Percentiles rank a stretch among this genome's conserved stretches.
Evolutionary conservation across 2,329 filamentous ascomycete species (phyloP).

Genomic region (Phialemoniopsis sp.): DNA sequence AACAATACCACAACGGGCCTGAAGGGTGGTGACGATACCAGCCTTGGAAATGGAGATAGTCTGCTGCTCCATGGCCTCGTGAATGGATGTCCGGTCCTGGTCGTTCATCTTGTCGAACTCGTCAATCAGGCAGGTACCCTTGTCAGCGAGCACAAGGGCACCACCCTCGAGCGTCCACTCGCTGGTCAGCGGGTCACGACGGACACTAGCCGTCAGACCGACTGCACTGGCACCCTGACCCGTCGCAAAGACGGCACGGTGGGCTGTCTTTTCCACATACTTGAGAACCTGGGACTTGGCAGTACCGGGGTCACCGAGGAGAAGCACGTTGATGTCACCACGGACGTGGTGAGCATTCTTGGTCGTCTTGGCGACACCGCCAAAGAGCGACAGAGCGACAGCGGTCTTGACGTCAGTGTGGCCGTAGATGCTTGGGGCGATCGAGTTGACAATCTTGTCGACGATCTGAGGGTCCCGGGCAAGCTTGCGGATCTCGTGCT

Average conservation of each 20-base stretch:
- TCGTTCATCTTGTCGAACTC: slow-evolving; percentile 99
- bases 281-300: slow-evolving; percentile 98
- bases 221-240: slow-evolving; percentile 96
- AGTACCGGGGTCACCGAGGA: slow-evolving; percentile 94
- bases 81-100: slow-evolving; percentile 94
- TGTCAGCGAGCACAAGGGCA: slow-evolving; percentile 89
- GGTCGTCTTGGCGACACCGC: slow-evolving; percentile 88
- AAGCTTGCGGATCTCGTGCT: slow-evolving; percentile 83
- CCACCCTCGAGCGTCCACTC: slow-evolving; percentile 98
- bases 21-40: slow-evolving; percentile 94
- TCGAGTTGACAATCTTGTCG: slow-evolving; percentile 87
- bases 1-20: slow-evolving; percentile 93
- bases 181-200: slow-evolving; percentile 88
- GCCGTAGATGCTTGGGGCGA: slow-evolving; percentile 96
- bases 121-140: slow-evolving; percentile 92
- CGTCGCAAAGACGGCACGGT: slow-evolving; percentile 94
- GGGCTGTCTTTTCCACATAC: slow-evolving; percentile 95
- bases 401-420: slow-evolving; percentile 97
- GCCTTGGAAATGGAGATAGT: slow-evolving; percentile 99
- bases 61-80: slow-evolving; percentile 99
- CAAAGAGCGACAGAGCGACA: slow-evolving; percentile 88
- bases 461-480: slow-evolving; percentile 86
- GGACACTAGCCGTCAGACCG: slow-evolving; percentile 94
- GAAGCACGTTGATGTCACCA: slow-evolving; percentile 95
- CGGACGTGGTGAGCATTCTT: slow-evolving; percentile 85